Evolutionary conservation across 2,329 filamentous ascomycete genomes (phyloP).

Genomic region (Aspergillus versicolor): DNA sequence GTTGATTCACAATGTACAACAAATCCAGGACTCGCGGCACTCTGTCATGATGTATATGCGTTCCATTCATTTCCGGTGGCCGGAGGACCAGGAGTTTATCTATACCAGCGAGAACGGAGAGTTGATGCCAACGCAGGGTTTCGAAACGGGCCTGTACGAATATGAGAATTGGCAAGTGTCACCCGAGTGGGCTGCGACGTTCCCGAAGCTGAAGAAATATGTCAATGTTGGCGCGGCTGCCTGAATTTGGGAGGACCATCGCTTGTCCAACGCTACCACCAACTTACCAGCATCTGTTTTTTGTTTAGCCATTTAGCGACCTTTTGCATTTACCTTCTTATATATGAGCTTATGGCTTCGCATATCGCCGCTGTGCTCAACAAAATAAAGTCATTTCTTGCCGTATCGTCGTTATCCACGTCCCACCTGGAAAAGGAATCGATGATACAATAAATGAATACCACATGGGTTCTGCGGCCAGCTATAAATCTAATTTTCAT

Average conservation of each 20-base stretch:
- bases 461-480: too few relatives aligned
- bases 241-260: neutral
- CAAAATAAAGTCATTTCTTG: neutral
- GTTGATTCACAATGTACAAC: neutral
- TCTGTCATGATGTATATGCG: slow-evolving; percentile 13
- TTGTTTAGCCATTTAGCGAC: neutral
- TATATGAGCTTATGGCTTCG: neutral
- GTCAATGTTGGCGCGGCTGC: slow-evolving; percentile 5
- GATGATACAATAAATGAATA: too few relatives aligned
- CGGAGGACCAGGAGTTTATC: slow-evolving; percentile 12
- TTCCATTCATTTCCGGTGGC: slow-evolving; percentile 10
- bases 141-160: slow-evolving; percentile 4
- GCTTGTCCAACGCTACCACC: neutral
- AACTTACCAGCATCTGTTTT: neutral
- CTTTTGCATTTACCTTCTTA: neutral
- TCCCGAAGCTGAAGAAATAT: slow-evolving; percentile 6
- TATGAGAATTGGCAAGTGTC: slow-evolving; percentile 13
- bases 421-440: too few relatives aligned
- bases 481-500: too few relatives aligned
- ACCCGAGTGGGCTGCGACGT: slow-evolving; percentile 7
- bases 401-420: neutral
- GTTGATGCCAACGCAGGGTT: slow-evolving; percentile 8
- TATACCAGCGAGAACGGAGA: slow-evolving; percentile 9
- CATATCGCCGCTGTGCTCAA: neutral
- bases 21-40: slow-evolving; percentile 6